Base-by-base conservation (phyloP, 306 rosid species). In the Trifolium subterraneum region DNA sequence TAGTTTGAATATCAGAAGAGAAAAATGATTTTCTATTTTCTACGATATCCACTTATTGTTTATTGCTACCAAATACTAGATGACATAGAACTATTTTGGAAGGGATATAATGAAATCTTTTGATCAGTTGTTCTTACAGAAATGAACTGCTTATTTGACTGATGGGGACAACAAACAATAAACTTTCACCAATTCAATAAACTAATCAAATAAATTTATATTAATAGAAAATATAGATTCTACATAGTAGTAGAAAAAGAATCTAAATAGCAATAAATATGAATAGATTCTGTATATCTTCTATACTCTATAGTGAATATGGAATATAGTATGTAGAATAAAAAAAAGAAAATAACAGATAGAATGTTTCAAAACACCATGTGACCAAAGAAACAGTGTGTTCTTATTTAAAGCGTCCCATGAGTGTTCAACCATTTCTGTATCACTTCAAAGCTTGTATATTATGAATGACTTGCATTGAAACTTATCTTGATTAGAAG, bases 381-480 rank as follows among this genome's bases (percentile, higher is more conserved):
- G 61, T 54, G 29, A 4, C 20, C 27, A 20, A 54, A 4, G 8
- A 3, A 54, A 20, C 7, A 1, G 25, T 1, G 59, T 54, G 56
- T 54, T 22, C 15, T 10, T 3, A 19, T 54, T 54, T 54, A 19
- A 54, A 54, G 10, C 5, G 27, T 19, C 60, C 14, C 20, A 6
- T 54, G 60, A 10, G 7, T 54, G 13, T 54, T 10, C 31, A 54
- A 54, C 31, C 61, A 54, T 54, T 16, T 51, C 15, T 54, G 35
- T 64, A n/a, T 35, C 22, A 36, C 10, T 64, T 22, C 10, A 13
- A 35, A 44, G 39, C 25, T 67, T 42, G 65, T 20, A 47, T 59
- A 48, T 45, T 27, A 39, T 74, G 64, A 54, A 51, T 60, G 76
- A 50, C 72, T 60, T 73, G 42, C 22, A 16, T 48, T 47, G 58